phyloP scores from a whole-genome alignment of 768 basidiomycete species.

The Sporobolomyces phaffii region DNA sequence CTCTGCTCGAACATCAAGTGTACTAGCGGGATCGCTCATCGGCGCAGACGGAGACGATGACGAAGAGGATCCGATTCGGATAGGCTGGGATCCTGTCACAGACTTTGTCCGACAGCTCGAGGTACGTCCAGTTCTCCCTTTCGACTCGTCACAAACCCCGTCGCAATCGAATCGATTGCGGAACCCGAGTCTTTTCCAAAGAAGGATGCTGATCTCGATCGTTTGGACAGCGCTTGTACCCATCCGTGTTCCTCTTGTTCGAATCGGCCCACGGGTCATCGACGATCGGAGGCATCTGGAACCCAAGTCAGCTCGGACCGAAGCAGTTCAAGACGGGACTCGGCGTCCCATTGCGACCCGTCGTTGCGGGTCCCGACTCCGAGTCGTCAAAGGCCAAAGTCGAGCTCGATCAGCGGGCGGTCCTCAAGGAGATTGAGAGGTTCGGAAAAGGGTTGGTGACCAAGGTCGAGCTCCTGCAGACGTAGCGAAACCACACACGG shows the following conservation, averaged over 20 bases:
- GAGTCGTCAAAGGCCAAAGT: conserved; percentile 44
- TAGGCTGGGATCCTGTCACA: conserved; percentile 75
- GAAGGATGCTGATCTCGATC: background rate
- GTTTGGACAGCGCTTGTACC: conserved; percentile 58
- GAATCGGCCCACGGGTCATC: conserved; percentile 74
- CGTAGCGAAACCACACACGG: too few species aligned
- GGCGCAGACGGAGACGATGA: conserved; percentile 43
- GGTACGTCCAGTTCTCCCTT: conserved; percentile 50
- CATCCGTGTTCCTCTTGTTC: conserved; percentile 59
- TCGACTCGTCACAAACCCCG: too few species aligned
- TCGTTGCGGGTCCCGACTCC: conserved; percentile 44
- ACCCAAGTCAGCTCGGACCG: conserved; percentile 60
- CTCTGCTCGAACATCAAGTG: conserved; percentile 31
- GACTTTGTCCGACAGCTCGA: conserved; percentile 65
- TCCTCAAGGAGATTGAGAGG: conserved; percentile 70
- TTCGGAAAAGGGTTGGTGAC: conserved; percentile 65
- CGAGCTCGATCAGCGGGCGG: conserved; percentile 49
- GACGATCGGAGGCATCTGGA: conserved; percentile 78
- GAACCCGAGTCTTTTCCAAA: too few species aligned
- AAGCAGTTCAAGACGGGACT: conserved; percentile 73
- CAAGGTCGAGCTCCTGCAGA: conserved; percentile 36
- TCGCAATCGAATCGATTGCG: too few species aligned
- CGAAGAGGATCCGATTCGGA: conserved; percentile 45
- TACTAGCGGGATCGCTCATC: conserved; percentile 29
- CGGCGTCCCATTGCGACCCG: conserved; percentile 68